phyloP scores from a whole-genome alignment of 768 basidiomycete species.

The Panus rudis region DNA sequence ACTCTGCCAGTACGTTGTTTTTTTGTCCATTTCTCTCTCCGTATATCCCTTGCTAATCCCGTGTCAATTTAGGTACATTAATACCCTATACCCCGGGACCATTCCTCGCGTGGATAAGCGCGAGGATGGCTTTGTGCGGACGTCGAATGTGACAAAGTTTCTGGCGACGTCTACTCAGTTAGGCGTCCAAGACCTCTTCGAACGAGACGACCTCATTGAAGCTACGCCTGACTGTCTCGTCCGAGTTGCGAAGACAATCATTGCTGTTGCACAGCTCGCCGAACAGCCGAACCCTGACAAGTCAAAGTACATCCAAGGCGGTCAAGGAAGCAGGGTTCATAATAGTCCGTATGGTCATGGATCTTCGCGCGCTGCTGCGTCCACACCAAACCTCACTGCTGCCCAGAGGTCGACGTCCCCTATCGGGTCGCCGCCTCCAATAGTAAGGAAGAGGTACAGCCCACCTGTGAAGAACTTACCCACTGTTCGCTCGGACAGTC shows the following conservation, averaged over 20 bases:
- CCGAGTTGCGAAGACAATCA: conserved; percentile 69
- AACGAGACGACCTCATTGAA: conserved; percentile 61
- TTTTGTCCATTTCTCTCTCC: conserved; percentile 15
- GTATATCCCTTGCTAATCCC: conserved; percentile 14
- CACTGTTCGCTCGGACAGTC: conserved; percentile 49
- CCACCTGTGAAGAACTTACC: conserved; percentile 41
- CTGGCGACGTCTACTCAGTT: conserved; percentile 67
- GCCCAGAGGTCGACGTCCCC: conserved; percentile 32
- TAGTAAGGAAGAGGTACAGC: conserved; percentile 40
- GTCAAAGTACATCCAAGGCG: conserved; percentile 39
- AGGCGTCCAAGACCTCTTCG: conserved; percentile 64
- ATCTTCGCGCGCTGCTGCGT: conserved; percentile 44
- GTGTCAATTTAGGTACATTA: conserved; percentile 53
- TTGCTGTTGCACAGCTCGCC: conserved; percentile 56
- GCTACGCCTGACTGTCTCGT: conserved; percentile 52
- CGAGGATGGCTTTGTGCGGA: conserved; percentile 59
- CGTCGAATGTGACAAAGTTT: conserved; percentile 72
- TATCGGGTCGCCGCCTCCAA: conserved; percentile 25
- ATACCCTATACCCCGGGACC: conserved; percentile 60
- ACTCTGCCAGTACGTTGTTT: conserved; percentile 74
- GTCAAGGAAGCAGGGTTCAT: conserved; percentile 2
- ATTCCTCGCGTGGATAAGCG: conserved; percentile 58
- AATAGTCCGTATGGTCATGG: conserved; percentile 18
- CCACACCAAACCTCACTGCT: conserved; percentile 51
- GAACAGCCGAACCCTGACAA: conserved; percentile 45